phyloP scores from a whole-genome alignment of 2,329 filamentous ascomycete genomes.

The Emmonsiellopsis sp. region DNA sequence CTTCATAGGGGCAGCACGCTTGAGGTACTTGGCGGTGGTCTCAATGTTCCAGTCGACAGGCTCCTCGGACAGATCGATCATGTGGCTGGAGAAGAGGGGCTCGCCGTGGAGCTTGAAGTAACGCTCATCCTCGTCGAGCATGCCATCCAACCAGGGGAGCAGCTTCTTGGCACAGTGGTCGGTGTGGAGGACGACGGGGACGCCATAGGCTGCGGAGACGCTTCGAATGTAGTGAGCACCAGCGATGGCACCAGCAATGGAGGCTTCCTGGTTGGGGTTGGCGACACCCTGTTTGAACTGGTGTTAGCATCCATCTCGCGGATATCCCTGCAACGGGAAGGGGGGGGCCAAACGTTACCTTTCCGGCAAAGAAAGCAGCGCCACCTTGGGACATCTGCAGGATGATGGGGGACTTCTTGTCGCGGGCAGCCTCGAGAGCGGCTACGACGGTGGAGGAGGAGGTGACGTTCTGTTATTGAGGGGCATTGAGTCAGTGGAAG shows the following conservation, averaged over 20 bases:
- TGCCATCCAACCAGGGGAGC: conserved; percentile 92
- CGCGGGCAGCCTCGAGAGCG: conserved; percentile 86
- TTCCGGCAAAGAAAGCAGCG: conserved; percentile 85
- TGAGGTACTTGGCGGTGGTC: conserved; percentile 86
- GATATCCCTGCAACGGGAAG: too few species aligned
- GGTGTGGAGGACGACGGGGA: conserved; percentile 90
- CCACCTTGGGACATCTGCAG: conserved; percentile 91
- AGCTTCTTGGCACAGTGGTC: conserved; percentile 99
- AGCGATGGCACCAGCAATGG: conserved; percentile 78
- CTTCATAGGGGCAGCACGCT: conserved; percentile 93
- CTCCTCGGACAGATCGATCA: conserved; percentile 97
- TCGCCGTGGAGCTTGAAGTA: conserved; percentile 91
- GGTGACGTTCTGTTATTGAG: conserved; percentile 62
- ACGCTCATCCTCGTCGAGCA: conserved; percentile 86
- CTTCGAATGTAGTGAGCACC: conserved; percentile 89
- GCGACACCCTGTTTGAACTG: conserved; percentile 51
- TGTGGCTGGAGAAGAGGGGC: conserved; percentile 93
- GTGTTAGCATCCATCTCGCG: neutral
- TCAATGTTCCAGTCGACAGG: conserved; percentile 79
- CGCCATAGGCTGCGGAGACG: conserved; percentile 75
- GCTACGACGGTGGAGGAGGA: conserved; percentile 82
- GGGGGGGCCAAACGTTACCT: conserved; percentile 42
- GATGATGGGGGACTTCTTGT: conserved; percentile 84
- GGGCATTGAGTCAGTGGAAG: conserved; percentile 8
- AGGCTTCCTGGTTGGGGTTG: conserved; percentile 78